Evolutionary conservation across 305 asterid genomes (phyloP), one percentile per base, ranked within the genome.

Genomic region (Galium porrigens): DNA sequence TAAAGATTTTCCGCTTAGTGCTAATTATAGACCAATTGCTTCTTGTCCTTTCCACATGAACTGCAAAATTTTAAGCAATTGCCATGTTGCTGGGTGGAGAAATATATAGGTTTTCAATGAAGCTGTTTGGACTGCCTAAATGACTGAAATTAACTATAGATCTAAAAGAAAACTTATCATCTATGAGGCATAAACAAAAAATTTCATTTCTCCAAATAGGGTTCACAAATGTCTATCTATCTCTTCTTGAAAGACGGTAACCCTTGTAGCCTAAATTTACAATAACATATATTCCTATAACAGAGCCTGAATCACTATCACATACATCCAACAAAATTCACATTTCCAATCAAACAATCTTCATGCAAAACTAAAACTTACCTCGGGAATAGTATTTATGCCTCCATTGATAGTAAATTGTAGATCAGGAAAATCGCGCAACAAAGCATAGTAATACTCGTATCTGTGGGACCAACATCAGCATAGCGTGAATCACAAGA

Each of bases 381-480:
- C 97, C 94, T 91, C 97, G 69, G 79, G 83, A 58, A 86, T 61
- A 37, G 96, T 79, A 70, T 85, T 87, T 73, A 91, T 86, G 76
- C 97, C 97, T 67, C 97, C 97, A 77, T 91, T 91, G 60, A 91
- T 82, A 70, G 96, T 91, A 74, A 91, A 91, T 68, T 63, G 88
- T 67, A 91, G 71, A 79, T 91, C 86, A 57, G 97, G 97, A 71
- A 91, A 91, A 87, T 91, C 97, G 59, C 97, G 97, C 74, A 85
- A 84, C 34, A 91, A 91, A 67, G 94, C 97, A 82, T 88, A 91
- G 82, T 73, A 91, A 82, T 74, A 91, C 79, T 91, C 97, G 25
- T 88, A 91, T 79, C 97, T 91, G 86, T 79, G 77, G 56, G 48
- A 70, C 22, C 11, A 62, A 54, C 48, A 51, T 8, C 34, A 12